Percentiles rank a stretch among this genome's conserved stretches.
phyloP scores from a whole-genome alignment of 768 basidiomycete species.

The Podaxis mareebaensis region DNA sequence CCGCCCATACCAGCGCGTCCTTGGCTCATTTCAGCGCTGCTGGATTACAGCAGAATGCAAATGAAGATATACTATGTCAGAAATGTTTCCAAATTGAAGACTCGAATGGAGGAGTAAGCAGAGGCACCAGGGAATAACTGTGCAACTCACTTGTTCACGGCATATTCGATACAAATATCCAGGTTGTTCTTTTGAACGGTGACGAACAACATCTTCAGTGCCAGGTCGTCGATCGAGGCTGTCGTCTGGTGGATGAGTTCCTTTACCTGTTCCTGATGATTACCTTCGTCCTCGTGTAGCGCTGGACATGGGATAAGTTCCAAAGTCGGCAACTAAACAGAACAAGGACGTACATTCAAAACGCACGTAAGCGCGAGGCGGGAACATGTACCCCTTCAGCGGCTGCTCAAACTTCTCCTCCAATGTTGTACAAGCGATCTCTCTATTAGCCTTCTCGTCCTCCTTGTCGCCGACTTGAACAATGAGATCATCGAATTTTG shows the following conservation, averaged over 20 bases:
- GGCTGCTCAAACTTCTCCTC: background rate
- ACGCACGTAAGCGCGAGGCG: background rate
- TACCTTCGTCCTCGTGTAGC: constrained; percentile 18
- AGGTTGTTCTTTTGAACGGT: too few relatives aligned
- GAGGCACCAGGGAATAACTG: too few relatives aligned
- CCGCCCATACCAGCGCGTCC: too few relatives aligned
- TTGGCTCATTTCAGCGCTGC: too few relatives aligned
- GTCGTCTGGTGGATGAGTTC: constrained; percentile 22
- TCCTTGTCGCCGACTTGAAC: constrained; percentile 20
- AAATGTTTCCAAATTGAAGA: too few relatives aligned
- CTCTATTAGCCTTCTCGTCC: background rate
- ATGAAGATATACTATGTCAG: too few relatives aligned
- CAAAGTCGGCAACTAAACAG: background rate
- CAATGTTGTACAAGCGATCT: background rate
- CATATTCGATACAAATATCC: too few relatives aligned
- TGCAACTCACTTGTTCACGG: too few relatives aligned
- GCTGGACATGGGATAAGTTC: constrained; percentile 14
- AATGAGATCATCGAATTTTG: constrained; percentile 35
- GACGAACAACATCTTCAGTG: constrained; percentile 7
- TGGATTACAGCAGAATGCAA: too few relatives aligned
- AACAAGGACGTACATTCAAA: background rate
- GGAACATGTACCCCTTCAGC: background rate
- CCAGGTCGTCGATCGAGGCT: constrained; percentile 18
- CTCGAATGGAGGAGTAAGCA: too few relatives aligned
- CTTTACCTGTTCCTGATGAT: constrained; percentile 17